Conservation (phyloP, 2,329 filamentous ascomycete species). For the Colletotrichum trifolii region DNA sequence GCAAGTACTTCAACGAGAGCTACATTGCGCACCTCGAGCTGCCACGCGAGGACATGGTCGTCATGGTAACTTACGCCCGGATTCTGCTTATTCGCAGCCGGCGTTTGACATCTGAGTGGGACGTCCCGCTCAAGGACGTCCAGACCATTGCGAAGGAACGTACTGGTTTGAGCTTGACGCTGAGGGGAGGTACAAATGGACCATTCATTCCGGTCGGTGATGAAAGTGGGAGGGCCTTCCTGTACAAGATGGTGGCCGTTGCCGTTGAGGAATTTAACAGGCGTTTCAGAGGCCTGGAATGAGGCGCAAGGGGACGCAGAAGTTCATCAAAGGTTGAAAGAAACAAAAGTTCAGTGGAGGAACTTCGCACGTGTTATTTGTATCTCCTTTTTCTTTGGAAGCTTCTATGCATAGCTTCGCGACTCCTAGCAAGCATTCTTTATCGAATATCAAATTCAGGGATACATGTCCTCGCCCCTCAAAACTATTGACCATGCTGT, state of each 20-base stretch:
- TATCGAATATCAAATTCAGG: not conserved
- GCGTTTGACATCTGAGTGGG: constrained; percentile 91
- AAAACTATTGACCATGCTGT: too few species aligned
- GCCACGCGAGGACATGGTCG: constrained; percentile 86
- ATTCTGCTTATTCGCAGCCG: constrained; percentile 92
- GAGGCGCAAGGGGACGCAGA: constrained; percentile 1
- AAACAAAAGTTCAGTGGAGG: too few species aligned
- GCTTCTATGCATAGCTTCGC: constrained; percentile 22
- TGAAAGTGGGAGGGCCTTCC: constrained; percentile 75
- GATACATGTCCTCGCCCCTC: too few species aligned
- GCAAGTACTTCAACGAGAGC: constrained; percentile 96
- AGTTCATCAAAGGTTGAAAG: not conserved
- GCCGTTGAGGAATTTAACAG: constrained; percentile 76
- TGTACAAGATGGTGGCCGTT: constrained; percentile 74
- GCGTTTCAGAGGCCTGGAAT: constrained; percentile 62
- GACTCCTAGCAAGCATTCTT: constrained; percentile 19
- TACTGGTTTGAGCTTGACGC: constrained; percentile 88
- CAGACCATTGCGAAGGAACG: constrained; percentile 98
- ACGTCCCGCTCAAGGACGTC: constrained; percentile 93
- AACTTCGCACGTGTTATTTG: not conserved
- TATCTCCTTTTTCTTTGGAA: not conserved
- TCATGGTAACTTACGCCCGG: constrained; percentile 87
- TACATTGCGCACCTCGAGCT: constrained; percentile 98
- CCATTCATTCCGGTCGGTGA: constrained; percentile 96
- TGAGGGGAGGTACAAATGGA: constrained; percentile 91